Conservation (phyloP, 805 yeast genomes). For the Teunomyces cretensis region DNA sequence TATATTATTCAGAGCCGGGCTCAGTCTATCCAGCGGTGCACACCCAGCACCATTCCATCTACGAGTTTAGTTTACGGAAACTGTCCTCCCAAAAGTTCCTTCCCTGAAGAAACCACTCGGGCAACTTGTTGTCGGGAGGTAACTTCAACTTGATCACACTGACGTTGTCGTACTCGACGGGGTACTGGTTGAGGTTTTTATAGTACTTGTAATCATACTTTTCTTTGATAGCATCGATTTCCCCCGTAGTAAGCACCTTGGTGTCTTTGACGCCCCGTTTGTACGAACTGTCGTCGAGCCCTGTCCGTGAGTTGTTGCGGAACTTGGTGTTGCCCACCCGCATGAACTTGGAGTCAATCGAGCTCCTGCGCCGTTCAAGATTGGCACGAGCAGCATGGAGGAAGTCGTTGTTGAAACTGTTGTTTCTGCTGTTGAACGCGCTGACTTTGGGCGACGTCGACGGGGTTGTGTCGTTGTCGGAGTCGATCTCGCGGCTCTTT, state of each 20-base stretch:
- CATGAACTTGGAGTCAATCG: slow-evolving; percentile 32
- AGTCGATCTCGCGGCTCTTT: slow-evolving; percentile 23
- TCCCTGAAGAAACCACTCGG: slow-evolving; percentile 70
- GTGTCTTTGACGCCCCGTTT: slow-evolving; percentile 4
- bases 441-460: slow-evolving; percentile 30
- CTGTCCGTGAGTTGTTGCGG: slow-evolving; percentile 9
- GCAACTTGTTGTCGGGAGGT: slow-evolving; percentile 65
- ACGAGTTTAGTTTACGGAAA: slow-evolving; percentile 12
- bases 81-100: slow-evolving; percentile 65
- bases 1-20: not conserved
- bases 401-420: slow-evolving; percentile 17
- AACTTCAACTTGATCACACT: slow-evolving; percentile 45
- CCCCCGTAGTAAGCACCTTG: slow-evolving; percentile 8
- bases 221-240: slow-evolving; percentile 16
- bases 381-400: slow-evolving; percentile 17
- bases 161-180: slow-evolving; percentile 34
- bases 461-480: slow-evolving; percentile 22
- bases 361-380: slow-evolving; percentile 29
- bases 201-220: slow-evolving; percentile 39
- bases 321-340: slow-evolving; percentile 15
- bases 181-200: slow-evolving; percentile 36
- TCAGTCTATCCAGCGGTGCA: not conserved
- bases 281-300: slow-evolving; percentile 7
- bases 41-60: not conserved
- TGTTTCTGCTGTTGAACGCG: slow-evolving; percentile 15